phyloP scores from a whole-genome alignment of 495 filamentous ascomycete genomes.

The Aspergillus incahuasiensis region DNA sequence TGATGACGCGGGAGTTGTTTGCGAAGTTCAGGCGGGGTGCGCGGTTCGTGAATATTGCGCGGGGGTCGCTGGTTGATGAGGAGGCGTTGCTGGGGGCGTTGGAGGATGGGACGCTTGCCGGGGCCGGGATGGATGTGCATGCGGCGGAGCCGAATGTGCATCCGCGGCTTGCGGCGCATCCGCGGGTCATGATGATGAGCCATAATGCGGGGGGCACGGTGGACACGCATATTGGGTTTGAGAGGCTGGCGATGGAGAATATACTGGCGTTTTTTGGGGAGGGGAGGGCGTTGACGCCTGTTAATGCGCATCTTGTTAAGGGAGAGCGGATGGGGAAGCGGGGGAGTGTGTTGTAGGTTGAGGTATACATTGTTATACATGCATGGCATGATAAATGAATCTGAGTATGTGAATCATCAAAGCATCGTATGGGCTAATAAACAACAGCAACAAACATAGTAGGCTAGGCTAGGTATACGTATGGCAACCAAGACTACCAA shows the following conservation, averaged over 20 bases:
- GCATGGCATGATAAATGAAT: not conserved
- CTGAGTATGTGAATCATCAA: no score
- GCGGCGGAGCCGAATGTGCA: slow-evolving; percentile 46
- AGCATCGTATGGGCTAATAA: not conserved
- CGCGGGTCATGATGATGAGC: slow-evolving; percentile 56
- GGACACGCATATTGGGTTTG: slow-evolving; percentile 68
- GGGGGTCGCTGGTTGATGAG: slow-evolving; percentile 66
- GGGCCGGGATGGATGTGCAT: slow-evolving; percentile 67
- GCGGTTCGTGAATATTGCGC: slow-evolving; percentile 68
- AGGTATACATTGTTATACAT: no score
- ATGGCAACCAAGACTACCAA: slow-evolving; percentile 29
- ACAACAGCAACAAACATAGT: no score
- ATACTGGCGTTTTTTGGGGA: slow-evolving; percentile 55
- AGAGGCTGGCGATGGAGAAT: slow-evolving; percentile 69
- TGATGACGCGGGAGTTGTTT: slow-evolving; percentile 52
- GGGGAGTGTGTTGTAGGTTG: slow-evolving; percentile 18
- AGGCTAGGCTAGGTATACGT: no score
- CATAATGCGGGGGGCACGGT: slow-evolving; percentile 71
- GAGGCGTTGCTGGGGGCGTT: slow-evolving; percentile 61
- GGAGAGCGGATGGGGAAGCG: no score
- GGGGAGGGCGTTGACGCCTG: slow-evolving; percentile 55
- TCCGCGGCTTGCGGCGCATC: slow-evolving; percentile 46
- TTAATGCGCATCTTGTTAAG: slow-evolving; percentile 54
- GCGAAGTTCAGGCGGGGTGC: slow-evolving; percentile 50
- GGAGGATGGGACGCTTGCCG: slow-evolving; percentile 46